A percentile compares a stretch with the other conserved stretches of the same genome.
These are phyloP conservation scores for Cucumis hystrix DNA, from an alignment of 306 rosid genomes.

Conservation along the genomic window DNA sequence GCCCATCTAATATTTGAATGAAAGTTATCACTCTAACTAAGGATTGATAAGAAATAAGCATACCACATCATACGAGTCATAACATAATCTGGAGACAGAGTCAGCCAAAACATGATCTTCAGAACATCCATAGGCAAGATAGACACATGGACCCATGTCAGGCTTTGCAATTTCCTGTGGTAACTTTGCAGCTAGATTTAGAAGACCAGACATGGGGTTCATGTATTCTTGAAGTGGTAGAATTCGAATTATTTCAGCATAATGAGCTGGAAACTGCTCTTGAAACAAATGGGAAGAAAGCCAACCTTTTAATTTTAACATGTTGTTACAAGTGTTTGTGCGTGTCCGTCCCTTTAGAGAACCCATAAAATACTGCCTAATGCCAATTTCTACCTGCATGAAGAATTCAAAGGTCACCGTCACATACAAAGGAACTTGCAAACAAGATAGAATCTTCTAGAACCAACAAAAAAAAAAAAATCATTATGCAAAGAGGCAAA, in stretches of 20 bases:
- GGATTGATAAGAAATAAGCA: conserved; percentile 8
- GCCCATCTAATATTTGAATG: background rate
- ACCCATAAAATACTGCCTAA: conserved; percentile 70
- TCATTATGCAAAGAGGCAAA: background rate
- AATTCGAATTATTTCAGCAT: conserved; percentile 52
- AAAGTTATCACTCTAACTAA: background rate
- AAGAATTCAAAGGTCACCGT: background rate
- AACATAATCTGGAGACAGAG: conserved; percentile 58
- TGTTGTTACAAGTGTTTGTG: conserved; percentile 52
- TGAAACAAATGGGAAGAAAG: conserved; percentile 77
- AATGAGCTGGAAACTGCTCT: conserved; percentile 88
- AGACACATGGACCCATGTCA: conserved; percentile 73
- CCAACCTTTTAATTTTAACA: conserved; percentile 74
- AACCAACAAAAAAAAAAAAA: background rate
- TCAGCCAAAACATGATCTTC: conserved; percentile 43
- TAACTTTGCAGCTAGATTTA: conserved; percentile 71
- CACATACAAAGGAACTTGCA: background rate
- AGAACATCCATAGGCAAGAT: conserved; percentile 57
- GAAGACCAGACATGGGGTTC: conserved; percentile 79
- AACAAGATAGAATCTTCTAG: background rate
- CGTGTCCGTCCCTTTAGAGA: conserved; percentile 48
- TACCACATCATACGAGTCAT: conserved; percentile 70
- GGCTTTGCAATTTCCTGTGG: conserved; percentile 52
- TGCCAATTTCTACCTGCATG: conserved; percentile 79
- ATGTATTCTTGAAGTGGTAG: conserved; percentile 87